A percentile compares a stretch with the other conserved stretches of the same genome.
Conservation (phyloP, 208 protist species). For the Lotmaria passim region DNA sequence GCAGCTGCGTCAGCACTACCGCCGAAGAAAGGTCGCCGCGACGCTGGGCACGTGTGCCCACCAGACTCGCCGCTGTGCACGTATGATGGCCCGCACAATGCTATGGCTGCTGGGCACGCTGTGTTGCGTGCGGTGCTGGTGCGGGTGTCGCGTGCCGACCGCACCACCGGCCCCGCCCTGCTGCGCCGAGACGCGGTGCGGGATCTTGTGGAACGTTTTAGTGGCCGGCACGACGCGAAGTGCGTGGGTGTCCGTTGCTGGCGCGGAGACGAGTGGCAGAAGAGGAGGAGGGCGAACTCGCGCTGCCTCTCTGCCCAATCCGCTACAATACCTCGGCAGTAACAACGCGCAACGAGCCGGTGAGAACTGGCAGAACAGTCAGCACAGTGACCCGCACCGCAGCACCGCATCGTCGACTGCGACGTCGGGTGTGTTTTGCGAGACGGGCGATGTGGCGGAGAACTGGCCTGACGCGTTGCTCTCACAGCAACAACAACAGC, state of each 20-base stretch:
- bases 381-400: neutral
- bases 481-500: neutral
- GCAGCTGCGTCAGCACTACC: constrained; percentile 20
- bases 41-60: constrained; percentile 9
- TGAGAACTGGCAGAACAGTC: neutral
- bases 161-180: constrained; percentile 4
- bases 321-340: neutral
- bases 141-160: constrained; percentile 7
- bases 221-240: neutral
- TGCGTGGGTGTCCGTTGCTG: neutral
- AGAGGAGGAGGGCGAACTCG: neutral
- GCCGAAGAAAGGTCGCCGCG: constrained; percentile 7
- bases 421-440: constrained; percentile 1
- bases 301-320: neutral
- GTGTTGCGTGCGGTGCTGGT: constrained; percentile 24
- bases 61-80: neutral
- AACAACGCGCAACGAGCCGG: neutral
- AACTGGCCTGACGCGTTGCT: neutral
- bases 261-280: neutral
- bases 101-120: constrained; percentile 17
- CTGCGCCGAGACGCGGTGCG: constrained; percentile 6
- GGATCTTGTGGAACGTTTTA: neutral
- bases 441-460: neutral
- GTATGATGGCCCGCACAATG: neutral
- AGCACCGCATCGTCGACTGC: constrained; percentile 2